These are phyloP conservation scores for Beauveria brongniartii DNA, from an alignment of 2,329 filamentous ascomycete genomes.

Conservation along the genomic window DNA sequence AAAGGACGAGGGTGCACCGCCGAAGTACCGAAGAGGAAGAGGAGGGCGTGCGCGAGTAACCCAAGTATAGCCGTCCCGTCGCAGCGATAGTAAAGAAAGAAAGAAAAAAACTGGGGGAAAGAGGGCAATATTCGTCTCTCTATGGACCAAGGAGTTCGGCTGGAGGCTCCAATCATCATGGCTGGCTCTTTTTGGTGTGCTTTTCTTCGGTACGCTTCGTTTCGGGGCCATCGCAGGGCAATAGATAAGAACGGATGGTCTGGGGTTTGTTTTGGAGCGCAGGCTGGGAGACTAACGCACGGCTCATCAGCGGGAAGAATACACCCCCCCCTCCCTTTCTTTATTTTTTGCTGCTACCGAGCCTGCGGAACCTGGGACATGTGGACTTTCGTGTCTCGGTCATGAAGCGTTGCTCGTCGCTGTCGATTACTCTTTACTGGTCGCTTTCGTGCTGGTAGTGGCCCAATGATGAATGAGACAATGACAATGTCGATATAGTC, in stretches of 20 bases:
- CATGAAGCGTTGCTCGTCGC: neutral
- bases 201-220: neutral
- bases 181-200: neutral
- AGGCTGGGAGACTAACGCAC: neutral
- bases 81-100: neutral
- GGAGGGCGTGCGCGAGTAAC: neutral
- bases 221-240: slow-evolving; percentile 1
- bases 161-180: neutral
- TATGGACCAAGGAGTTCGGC: neutral
- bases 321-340: neutral
- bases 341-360: neutral
- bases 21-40: slow-evolving; percentile 3
- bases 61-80: neutral
- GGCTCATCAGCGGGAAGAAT: neutral
- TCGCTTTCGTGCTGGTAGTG: too few species aligned
- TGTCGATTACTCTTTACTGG: neutral
- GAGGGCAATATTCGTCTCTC: neutral
- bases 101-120: neutral
- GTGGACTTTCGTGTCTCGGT: slow-evolving; percentile 1
- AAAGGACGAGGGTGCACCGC: neutral
- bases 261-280: neutral
- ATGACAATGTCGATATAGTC: neutral
- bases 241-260: slow-evolving; percentile 10
- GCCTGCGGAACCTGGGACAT: neutral
- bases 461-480: slow-evolving; percentile 4